phyloP scores from a whole-genome alignment of 768 basidiomycete species.

The Boletus bicolor region DNA sequence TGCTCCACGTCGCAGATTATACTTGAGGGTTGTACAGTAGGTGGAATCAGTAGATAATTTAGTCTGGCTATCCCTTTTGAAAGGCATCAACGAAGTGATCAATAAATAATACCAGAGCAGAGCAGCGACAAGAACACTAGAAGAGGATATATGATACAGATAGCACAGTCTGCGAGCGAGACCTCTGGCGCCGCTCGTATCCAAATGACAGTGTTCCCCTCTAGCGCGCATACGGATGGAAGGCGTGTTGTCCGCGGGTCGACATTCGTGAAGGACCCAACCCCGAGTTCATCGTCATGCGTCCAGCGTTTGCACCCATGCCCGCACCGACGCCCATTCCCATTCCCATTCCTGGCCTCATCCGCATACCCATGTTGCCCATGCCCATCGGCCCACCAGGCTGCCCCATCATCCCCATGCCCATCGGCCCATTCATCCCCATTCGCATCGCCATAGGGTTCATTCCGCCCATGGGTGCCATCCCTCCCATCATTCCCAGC shows the following conservation, averaged over 20 bases:
- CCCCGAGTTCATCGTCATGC: constrained; percentile 41
- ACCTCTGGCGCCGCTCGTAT: not conserved
- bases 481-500: constrained; percentile 37
- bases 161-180: not conserved
- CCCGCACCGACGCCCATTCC: constrained; percentile 35
- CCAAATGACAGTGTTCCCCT: not conserved
- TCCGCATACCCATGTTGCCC: constrained; percentile 34
- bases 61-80: not conserved
- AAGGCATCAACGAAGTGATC: not conserved
- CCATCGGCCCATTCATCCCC: constrained; percentile 33
- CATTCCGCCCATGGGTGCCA: constrained; percentile 26
- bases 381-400: constrained; percentile 19
- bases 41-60: constrained; percentile 2
- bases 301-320: constrained; percentile 33
- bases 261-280: constrained; percentile 48
- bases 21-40: constrained; percentile 9
- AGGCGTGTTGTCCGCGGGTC: constrained; percentile 54
- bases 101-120: constrained; percentile 18
- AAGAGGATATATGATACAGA: constrained; percentile 32
- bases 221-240: constrained; percentile 63
- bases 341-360: constrained; percentile 39
- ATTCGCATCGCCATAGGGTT: constrained; percentile 38
- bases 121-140: constrained; percentile 16
- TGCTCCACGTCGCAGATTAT: not conserved
- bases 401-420: constrained; percentile 37